Conservation (phyloP, 1,139 yeast genomes). For the Yamadazyma atmosphaerica region DNA sequence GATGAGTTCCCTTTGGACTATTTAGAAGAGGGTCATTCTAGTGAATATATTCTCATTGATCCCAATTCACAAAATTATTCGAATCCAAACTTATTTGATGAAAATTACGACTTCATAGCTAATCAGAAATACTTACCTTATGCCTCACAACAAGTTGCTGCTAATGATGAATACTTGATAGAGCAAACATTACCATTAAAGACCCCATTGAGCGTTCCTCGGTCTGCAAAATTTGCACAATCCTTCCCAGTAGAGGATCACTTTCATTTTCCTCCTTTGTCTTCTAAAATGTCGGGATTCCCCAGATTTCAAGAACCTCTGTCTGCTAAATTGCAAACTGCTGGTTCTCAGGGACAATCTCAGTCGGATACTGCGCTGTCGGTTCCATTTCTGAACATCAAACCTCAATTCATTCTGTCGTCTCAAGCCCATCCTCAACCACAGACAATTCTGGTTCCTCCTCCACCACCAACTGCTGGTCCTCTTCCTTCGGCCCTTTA, state of each 20-base stretch:
- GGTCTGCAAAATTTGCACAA: conserved; percentile 9
- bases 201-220: conserved; percentile 15
- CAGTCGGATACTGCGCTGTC: neutral
- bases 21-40: conserved; percentile 29
- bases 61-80: conserved; percentile 22
- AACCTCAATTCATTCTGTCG: conserved; percentile 1
- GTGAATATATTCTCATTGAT: conserved; percentile 39
- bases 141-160: conserved; percentile 22
- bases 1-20: conserved; percentile 74
- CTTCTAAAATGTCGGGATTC: conserved; percentile 8
- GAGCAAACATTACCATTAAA: conserved; percentile 46
- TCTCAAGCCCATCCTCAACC: conserved; percentile 1
- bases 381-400: neutral
- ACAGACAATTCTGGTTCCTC: conserved; percentile 2
- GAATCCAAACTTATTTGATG: conserved; percentile 16
- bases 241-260: conserved; percentile 8
- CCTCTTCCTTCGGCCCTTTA: conserved; percentile 4
- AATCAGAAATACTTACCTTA: conserved; percentile 31
- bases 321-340: conserved; percentile 5
- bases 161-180: conserved; percentile 46
- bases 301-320: conserved; percentile 4
- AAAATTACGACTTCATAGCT: conserved; percentile 23
- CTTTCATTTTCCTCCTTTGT: conserved; percentile 9
- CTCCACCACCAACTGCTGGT: conserved; percentile 1
- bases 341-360: neutral